These are phyloP conservation scores for Colletotrichum noveboracense DNA, from an alignment of 2,329 filamentous ascomycete species.

Conservation along the genomic window DNA sequence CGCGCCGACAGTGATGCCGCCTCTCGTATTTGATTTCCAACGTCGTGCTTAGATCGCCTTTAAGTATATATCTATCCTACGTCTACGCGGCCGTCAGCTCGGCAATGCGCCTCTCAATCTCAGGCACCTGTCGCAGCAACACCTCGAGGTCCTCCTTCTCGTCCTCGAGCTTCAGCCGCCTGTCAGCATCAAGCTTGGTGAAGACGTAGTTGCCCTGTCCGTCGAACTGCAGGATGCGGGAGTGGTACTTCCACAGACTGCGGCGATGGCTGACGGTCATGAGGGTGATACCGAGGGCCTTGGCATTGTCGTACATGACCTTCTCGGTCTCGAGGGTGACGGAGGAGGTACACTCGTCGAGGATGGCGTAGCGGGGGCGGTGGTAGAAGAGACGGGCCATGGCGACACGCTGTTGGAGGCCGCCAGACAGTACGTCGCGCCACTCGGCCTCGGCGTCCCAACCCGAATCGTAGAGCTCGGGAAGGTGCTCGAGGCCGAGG, in stretches of 20 bases:
- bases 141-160: slow-evolving; percentile 95
- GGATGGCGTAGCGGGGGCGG: slow-evolving; percentile 87
- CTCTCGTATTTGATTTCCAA: not conserved
- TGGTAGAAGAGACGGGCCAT: slow-evolving; percentile 98
- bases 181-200: slow-evolving; percentile 86
- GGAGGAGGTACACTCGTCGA: slow-evolving; percentile 94
- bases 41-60: not conserved
- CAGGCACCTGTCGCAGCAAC: slow-evolving; percentile 82
- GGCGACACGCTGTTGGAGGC: slow-evolving; percentile 92
- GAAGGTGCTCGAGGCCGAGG: slow-evolving; percentile 83
- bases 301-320: slow-evolving; percentile 97
- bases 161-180: slow-evolving; percentile 84
- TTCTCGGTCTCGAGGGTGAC: slow-evolving; percentile 96
- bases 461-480: slow-evolving; percentile 76
- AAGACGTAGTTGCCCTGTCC: slow-evolving; percentile 93
- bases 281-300: slow-evolving; percentile 87
- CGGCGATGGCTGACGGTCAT: slow-evolving; percentile 95
- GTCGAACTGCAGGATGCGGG: slow-evolving; percentile 93
- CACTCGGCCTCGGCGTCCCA: slow-evolving; percentile 97
- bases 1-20: not conserved
- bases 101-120: slow-evolving; percentile 82
- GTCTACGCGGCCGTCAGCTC: slow-evolving; percentile 67
- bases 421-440: slow-evolving; percentile 91
- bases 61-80: not conserved
- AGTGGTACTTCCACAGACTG: slow-evolving; percentile 96